Evolutionary conservation across 164 flowering plant species (phyloP).

Genomic region (Tetracentron sinense): DNA sequence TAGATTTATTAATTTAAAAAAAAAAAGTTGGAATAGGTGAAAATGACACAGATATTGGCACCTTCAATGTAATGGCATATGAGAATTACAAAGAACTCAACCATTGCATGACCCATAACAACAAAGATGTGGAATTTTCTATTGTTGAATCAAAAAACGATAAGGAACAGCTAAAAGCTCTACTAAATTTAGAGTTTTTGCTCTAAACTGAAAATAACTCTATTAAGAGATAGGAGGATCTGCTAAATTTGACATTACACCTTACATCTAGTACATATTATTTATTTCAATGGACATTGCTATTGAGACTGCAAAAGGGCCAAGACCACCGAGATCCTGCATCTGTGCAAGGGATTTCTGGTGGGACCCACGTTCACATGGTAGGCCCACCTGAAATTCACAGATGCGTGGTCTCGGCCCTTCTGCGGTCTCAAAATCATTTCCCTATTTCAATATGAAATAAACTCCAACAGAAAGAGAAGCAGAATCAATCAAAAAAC

Average conservation of each 20-base stretch:
- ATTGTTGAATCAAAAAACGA: constrained; percentile 47
- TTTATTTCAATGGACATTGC: too few relatives aligned
- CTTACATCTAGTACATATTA: constrained; percentile 73
- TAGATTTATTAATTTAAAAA: too few relatives aligned
- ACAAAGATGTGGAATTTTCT: constrained; percentile 65
- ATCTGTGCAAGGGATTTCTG: too few relatives aligned
- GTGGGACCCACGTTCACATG: too few relatives aligned
- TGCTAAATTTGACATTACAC: constrained; percentile 78
- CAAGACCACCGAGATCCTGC: too few relatives aligned
- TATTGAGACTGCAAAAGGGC: too few relatives aligned
- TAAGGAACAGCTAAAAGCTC: constrained; percentile 39
- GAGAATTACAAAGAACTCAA: constrained; percentile 41
- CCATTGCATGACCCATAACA: constrained; percentile 38
- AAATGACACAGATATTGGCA: constrained; percentile 90
- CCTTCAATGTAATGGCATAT: constrained; percentile 76
- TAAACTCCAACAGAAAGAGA: too few relatives aligned
- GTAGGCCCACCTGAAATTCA: too few relatives aligned
- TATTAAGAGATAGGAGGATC: constrained; percentile 62
- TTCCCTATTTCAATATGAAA: too few relatives aligned
- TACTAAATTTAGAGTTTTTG: constrained; percentile 50
- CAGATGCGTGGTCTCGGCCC: too few relatives aligned
- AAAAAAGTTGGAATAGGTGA: constrained; percentile 10
- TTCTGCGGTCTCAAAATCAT: too few relatives aligned
- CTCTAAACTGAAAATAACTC: constrained; percentile 54
- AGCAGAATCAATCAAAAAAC: too few relatives aligned